A percentile compares a stretch with the other conserved stretches of the same genome.
phyloP scores from a whole-genome alignment of 345 rosid genomes.

The Moringa oleifera region DNA sequence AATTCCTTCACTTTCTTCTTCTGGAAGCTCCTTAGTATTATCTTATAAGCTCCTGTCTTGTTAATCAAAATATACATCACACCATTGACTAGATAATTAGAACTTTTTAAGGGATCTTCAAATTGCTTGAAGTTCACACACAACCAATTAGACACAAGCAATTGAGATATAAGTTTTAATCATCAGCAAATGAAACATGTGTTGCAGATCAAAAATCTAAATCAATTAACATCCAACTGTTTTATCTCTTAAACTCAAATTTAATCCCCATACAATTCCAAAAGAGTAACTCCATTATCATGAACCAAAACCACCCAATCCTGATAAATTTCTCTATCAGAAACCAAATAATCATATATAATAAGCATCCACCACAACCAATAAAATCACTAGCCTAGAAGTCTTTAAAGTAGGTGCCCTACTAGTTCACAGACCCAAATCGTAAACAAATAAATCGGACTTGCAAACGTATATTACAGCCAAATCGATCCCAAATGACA shows the following conservation, averaged over 20 bases:
- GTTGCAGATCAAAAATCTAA: not conserved
- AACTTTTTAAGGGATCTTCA: no score
- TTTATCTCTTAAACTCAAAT: not conserved
- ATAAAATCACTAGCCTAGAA: not conserved
- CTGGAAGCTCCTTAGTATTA: not conserved
- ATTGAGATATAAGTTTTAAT: no score
- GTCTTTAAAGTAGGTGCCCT: not conserved
- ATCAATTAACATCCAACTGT: not conserved
- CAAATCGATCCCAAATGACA: not conserved
- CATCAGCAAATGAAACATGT: not conserved
- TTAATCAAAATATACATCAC: not conserved
- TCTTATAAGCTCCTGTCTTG: not conserved
- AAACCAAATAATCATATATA: not conserved
- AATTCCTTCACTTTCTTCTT: not conserved
- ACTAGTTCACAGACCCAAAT: not conserved
- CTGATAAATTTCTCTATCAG: not conserved
- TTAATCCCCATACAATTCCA: not conserved
- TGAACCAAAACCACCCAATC: not conserved
- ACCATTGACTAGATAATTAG: no score
- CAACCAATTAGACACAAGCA: not conserved
- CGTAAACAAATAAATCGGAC: not conserved
- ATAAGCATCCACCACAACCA: not conserved
- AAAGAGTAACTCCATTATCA: not conserved
- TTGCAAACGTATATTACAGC: not conserved
- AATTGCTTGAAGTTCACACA: not conserved